Evolutionary conservation across 2,329 filamentous ascomycete species (phyloP), one percentile per base, ranked within the genome.

Genomic region (Cercospora sesami): DNA sequence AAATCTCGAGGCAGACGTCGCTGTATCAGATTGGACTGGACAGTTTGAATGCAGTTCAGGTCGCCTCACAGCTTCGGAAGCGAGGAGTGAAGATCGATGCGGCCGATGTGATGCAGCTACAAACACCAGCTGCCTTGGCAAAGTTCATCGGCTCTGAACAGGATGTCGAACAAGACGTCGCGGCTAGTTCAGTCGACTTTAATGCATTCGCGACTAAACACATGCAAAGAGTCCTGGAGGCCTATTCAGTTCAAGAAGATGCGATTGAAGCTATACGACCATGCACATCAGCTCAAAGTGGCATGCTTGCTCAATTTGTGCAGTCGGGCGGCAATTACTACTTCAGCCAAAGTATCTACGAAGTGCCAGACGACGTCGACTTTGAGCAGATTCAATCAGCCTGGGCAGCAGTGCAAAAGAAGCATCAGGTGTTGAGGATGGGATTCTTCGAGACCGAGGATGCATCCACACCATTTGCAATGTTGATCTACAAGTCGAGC

Each of bases 1-100:
- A 80, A 0, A 89, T 97, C 58, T 74, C 77, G 3, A 84, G 83
- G 12, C 76, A 85, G 9, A 92, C 88, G 0, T 93, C 91, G 0
- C 92, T 98, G 60, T 96, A 94, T 74, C 89, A 91, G 67, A 86
- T 97, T n/a, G 94, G 94, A 0, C 82, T 97, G 3, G 94, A 97
- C 79, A 97, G 94, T 76, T 95, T 98, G 74, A 94, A 91, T 68
- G 91, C 93, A 0, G 84, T 87, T 16, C 93, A 97, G 75, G 83
- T 97, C 9, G 91, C 93, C 0, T 85, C 87, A 1, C 81, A 84
- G 28, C 81, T 97, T 16, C 87, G 90, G 18, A 85, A 83, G 45
- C 74, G 84, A 18, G 89, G 88, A 0, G 81, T 88, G 45, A 75
- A 78, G 1, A 79, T 93, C 0, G 87, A 88, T 1, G 89, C 91